Evolutionary conservation across 306 rosid species (phyloP).

Genomic region (Pueraria montana): DNA sequence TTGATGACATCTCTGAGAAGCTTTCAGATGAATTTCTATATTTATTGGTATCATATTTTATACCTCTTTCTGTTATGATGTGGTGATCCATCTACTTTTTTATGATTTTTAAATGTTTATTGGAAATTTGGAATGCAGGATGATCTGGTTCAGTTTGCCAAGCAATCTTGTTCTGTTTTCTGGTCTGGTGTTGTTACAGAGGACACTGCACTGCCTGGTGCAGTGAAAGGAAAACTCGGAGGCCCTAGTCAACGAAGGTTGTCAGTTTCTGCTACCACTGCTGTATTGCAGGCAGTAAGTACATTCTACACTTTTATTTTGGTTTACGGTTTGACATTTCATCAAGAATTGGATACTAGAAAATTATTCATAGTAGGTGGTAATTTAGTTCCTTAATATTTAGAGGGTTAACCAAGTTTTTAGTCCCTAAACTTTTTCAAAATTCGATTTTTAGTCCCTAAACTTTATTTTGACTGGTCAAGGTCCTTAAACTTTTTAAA

Average conservation of each 20-base stretch:
- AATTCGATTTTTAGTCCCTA: too few relatives aligned
- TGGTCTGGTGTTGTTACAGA: conserved; percentile 61
- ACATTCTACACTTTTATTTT: conserved; percentile 44
- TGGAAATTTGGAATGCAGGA: conserved; percentile 60
- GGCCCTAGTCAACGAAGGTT: conserved; percentile 98
- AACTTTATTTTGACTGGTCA: too few relatives aligned
- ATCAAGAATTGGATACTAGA: conserved; percentile 29
- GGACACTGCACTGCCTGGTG: conserved; percentile 71
- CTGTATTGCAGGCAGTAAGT: conserved; percentile 85
- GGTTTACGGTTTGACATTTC: conserved; percentile 38
- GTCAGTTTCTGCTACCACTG: conserved; percentile 71
- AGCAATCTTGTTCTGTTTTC: conserved; percentile 75
- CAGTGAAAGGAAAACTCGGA: conserved; percentile 95
- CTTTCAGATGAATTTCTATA: conserved; percentile 59
- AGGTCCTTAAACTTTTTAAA: too few relatives aligned
- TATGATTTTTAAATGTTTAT: conserved; percentile 42
- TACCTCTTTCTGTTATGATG: conserved; percentile 25
- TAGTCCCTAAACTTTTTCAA: too few relatives aligned
- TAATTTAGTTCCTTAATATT: background rate
- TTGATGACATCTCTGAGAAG: conserved; percentile 60
- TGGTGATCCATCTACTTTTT: conserved; percentile 41
- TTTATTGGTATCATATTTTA: conserved; percentile 69
- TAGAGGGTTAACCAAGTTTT: too few relatives aligned
- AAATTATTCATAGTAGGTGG: conserved; percentile 14
- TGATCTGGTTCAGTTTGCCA: conserved; percentile 76